Base-by-base conservation (phyloP, 116 monocot species). In the Phalaenopsis hybrid region DNA sequence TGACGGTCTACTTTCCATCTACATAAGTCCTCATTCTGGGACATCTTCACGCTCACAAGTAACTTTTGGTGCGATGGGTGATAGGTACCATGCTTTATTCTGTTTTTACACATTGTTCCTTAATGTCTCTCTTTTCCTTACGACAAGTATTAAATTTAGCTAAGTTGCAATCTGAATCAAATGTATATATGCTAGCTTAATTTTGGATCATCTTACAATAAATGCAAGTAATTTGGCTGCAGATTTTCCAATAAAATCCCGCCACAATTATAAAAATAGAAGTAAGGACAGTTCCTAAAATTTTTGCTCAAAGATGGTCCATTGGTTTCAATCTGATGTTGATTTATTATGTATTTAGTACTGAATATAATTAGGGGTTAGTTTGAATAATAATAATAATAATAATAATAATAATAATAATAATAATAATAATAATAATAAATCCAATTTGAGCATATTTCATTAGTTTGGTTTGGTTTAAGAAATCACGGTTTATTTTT, bases 31-130 rank as follows among this genome's bases (percentile, higher is more conserved):
- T 85, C 82, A 92, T 44, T 85, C 93, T 21, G 93, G 93, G 21
- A 78, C 84, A 57, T 33, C 93, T 51, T 90, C 91, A 41, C 80
- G 86, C 65, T 89, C 92, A 57, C 87, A 90, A 79, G 83, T 96
- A 81, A 96, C 96, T 68, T 96, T 96, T 88, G 96, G 96, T 81
- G 96, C 96, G 31, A 96, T 96, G 96, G 96, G 96, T 63, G 96
- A 96, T 63, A 96, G 96, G 96, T 96, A 83, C 2, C 45, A 78
- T 8, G 6, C 4, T 55, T 44, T 12, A 31, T 13, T 33, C 2
- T 15, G 45, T 34, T 78, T 78, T 10, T 49, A 44, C 28, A 50
- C n/a, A 2, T 51, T 50, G 11, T 1, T 52, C 31, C 18, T 46
- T 8, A 6, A 9, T n/a, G 20, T 65, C 23, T 21, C 20, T 10